These are phyloP conservation scores for Solanum chiquidenum DNA, from an alignment of 257 asterid genomes.

Conservation along the genomic window DNA sequence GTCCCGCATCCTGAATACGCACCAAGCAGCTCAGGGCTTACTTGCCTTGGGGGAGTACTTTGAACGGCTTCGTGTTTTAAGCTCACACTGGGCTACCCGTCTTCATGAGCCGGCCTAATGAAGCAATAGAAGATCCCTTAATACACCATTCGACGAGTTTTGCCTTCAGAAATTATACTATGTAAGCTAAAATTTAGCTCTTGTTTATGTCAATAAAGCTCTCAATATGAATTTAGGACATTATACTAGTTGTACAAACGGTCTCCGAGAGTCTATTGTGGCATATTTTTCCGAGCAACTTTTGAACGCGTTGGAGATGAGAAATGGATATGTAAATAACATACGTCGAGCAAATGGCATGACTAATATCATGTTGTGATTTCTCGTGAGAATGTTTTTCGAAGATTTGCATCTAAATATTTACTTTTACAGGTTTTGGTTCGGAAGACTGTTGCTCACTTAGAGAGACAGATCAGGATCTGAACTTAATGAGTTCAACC, in stretches of 20 bases:
- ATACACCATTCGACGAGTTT: neutral
- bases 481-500: neutral
- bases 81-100: conserved; percentile 22
- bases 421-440: neutral
- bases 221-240: conserved; percentile 8
- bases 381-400: neutral
- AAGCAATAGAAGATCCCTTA: neutral
- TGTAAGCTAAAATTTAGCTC: conserved; percentile 1
- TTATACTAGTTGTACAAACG: conserved; percentile 20
- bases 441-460: neutral
- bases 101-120: conserved; percentile 21
- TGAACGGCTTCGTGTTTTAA: conserved; percentile 28
- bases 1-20: conserved; percentile 15
- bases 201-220: conserved; percentile 9
- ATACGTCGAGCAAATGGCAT: neutral
- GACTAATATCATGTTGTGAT: neutral
- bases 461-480: neutral
- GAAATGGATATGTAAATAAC: neutral
- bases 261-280: neutral
- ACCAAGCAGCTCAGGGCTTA: conserved; percentile 35
- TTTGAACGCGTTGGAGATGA: neutral
- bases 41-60: conserved; percentile 36
- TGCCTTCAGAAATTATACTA: neutral
- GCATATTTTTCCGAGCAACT: neutral
- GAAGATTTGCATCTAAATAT: neutral